These are phyloP conservation scores for Cairneyella variabilis DNA, from an alignment of 495 filamentous ascomycete genomes.

Conservation along the genomic window DNA sequence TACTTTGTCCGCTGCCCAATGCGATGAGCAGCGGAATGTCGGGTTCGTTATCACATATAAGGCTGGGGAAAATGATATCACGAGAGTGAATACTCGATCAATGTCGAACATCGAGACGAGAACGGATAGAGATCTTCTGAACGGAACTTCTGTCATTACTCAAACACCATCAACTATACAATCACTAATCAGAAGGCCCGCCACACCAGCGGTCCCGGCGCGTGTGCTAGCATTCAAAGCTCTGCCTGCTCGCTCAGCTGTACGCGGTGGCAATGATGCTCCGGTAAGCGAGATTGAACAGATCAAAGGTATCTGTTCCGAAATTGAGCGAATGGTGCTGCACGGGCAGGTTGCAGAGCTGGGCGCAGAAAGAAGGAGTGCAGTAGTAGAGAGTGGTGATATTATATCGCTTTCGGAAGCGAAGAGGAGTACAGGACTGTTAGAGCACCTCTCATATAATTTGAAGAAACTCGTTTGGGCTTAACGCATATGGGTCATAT, in stretches of 20 bases:
- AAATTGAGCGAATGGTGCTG: slow-evolving; percentile 31
- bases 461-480: slow-evolving; percentile 93
- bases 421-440: slow-evolving; percentile 76
- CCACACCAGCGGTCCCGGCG: slow-evolving; percentile 7
- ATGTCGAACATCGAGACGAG: slow-evolving; percentile 48
- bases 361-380: slow-evolving; percentile 29
- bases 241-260: slow-evolving; percentile 49
- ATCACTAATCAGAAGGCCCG: slow-evolving; percentile 24
- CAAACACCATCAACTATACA: slow-evolving; percentile 1
- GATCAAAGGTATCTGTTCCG: slow-evolving; percentile 64
- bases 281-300: slow-evolving; percentile 63
- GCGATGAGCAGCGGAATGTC: slow-evolving; percentile 73
- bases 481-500: slow-evolving; percentile 36
- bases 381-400: slow-evolving; percentile 67
- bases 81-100: slow-evolving; percentile 79
- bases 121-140: slow-evolving; percentile 13
- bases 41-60: slow-evolving; percentile 77
- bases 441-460: slow-evolving; percentile 82
- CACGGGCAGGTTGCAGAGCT: slow-evolving; percentile 26
- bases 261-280: slow-evolving; percentile 29
- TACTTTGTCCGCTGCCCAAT: slow-evolving; percentile 67
- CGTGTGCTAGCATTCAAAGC: slow-evolving; percentile 53
- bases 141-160: slow-evolving; percentile 13
- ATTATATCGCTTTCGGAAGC: slow-evolving; percentile 82
- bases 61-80: slow-evolving; percentile 59